Base-by-base conservation (phyloP, 495 filamentous ascomycete genomes). In the Annulohypoxylon stygium region DNA sequence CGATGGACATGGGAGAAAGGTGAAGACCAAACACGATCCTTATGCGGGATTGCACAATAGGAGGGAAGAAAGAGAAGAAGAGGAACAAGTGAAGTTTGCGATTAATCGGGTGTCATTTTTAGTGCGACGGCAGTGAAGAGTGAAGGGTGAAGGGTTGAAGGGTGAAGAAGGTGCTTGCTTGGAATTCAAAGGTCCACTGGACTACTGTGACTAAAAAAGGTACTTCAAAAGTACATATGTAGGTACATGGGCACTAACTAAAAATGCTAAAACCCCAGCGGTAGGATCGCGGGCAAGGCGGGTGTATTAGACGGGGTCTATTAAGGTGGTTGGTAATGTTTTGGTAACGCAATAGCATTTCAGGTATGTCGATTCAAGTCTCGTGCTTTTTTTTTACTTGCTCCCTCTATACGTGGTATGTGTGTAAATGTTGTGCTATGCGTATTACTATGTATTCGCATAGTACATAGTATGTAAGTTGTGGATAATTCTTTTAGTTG, bases 61-160 rank as follows among this genome's bases (percentile, higher is more conserved):
- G 53, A 45, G 53, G 36, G 50, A 61, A 67, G 50, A 54, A 54
- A 54, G 50, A 54, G 50, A 74, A 61, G 59, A 62, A 74, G 50
- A 62, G 67, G 68, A 74, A 70, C 62, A 64, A 63, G 59, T 70
- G 72, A 74, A 62, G 72, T 70, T 63, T 74, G 72, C 72, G 72
- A 74, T 74, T 70, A 70, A 74, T 74, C 72, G 67, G 67, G 67
- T 74, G 72, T 74, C 72, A 70, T 70, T 70, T 74, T 74, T 74
- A 74, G 72, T 74, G 72, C 72, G 72, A 74, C 72, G 72, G 72
- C 72, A 74, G 67, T 74, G 72, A 39, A 60, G 58, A 66, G 61
- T 50, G 47, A 54, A 54, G 50, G 25, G 25, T n/a, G 50, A 54
- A 54, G 50, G 50, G 50, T 54, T 54, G 50, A 54, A 30, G 23